Percentiles rank a stretch among this genome's conserved stretches.
These are phyloP conservation scores for Suillus lakei DNA, from an alignment of 768 basidiomycete genomes.

Conservation along the genomic window DNA sequence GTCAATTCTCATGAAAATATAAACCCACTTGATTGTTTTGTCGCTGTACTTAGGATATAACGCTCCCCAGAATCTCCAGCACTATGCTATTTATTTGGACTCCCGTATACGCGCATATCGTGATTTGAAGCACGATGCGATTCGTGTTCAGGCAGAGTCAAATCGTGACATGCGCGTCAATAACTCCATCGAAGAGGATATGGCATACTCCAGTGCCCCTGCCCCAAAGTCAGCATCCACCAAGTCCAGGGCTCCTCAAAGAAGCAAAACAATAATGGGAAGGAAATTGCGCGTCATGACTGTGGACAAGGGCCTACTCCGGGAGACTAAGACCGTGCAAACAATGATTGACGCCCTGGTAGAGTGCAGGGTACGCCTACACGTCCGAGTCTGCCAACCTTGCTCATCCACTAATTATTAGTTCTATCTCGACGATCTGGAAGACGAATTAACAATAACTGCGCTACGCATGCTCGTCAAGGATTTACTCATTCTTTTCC, in stretches of 20 bases:
- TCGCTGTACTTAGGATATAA: slow-evolving; percentile 64
- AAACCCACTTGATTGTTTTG: slow-evolving; percentile 7
- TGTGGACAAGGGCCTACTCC: slow-evolving; percentile 92
- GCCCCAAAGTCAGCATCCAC: slow-evolving; percentile 37
- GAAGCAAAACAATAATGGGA: slow-evolving; percentile 81
- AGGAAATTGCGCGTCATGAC: slow-evolving; percentile 89
- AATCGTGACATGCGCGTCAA: slow-evolving; percentile 80
- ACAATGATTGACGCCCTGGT: slow-evolving; percentile 86
- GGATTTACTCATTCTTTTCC: slow-evolving; percentile 93
- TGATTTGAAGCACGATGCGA: slow-evolving; percentile 92
- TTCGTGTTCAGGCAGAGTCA: slow-evolving; percentile 90
- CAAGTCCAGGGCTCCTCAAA: slow-evolving; percentile 44
- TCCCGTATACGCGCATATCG: slow-evolving; percentile 85
- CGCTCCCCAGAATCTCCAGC: slow-evolving; percentile 83
- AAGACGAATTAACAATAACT: slow-evolving; percentile 88
- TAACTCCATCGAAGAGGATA: slow-evolving; percentile 69
- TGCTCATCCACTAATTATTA: slow-evolving; percentile 33
- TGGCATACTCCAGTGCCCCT: slow-evolving; percentile 36
- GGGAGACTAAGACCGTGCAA: slow-evolving; percentile 93
- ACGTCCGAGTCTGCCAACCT: background rate
- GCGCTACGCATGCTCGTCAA: slow-evolving; percentile 95
- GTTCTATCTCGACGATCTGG: slow-evolving; percentile 94
- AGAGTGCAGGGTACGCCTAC: slow-evolving; percentile 77
- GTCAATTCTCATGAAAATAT: slow-evolving; percentile 2
- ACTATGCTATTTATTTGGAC: slow-evolving; percentile 90